Percentiles rank a stretch among this genome's conserved stretches.
Conservation (phyloP, 2,329 filamentous ascomycete species). For the Nemania sp. region DNA sequence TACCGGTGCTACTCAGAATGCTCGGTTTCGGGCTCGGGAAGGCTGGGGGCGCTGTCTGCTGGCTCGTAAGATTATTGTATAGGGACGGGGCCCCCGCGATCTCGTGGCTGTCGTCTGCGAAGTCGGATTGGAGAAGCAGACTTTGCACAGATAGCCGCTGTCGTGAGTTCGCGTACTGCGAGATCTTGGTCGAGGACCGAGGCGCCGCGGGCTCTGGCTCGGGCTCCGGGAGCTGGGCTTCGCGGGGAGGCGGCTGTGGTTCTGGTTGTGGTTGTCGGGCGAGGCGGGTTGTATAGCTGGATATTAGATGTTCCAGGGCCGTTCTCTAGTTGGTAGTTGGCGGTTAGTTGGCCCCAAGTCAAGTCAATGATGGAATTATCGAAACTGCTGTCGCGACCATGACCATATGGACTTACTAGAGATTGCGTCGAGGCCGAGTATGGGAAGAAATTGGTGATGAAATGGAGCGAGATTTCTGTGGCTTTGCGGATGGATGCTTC, state of each 20-base stretch:
- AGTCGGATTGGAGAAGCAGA: constrained; percentile 55
- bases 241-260: constrained; percentile 19
- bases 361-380: background rate
- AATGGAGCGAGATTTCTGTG: constrained; percentile 44
- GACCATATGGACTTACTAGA: constrained; percentile 41
- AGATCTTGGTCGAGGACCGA: constrained; percentile 43
- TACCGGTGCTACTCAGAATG: too few species aligned
- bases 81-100: constrained; percentile 34
- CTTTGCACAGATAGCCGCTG: constrained; percentile 56
- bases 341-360: background rate
- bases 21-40: background rate
- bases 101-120: constrained; percentile 55
- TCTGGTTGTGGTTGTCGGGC: constrained; percentile 35
- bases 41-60: background rate
- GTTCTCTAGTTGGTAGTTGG: constrained; percentile 41
- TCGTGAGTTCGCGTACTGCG: constrained; percentile 49
- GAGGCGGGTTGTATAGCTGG: constrained; percentile 46
- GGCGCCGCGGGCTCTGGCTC: constrained; percentile 42
- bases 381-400: too few species aligned
- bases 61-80: background rate
- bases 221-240: constrained; percentile 28
- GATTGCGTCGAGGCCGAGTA: constrained; percentile 49
- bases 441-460: constrained; percentile 47
- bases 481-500: constrained; percentile 46
- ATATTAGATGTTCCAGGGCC: constrained; percentile 47